Evolutionary conservation across 2,329 filamentous ascomycete species (phyloP), one percentile per base, ranked within the genome.

Genomic region (Coniochaeta prunicola): DNA sequence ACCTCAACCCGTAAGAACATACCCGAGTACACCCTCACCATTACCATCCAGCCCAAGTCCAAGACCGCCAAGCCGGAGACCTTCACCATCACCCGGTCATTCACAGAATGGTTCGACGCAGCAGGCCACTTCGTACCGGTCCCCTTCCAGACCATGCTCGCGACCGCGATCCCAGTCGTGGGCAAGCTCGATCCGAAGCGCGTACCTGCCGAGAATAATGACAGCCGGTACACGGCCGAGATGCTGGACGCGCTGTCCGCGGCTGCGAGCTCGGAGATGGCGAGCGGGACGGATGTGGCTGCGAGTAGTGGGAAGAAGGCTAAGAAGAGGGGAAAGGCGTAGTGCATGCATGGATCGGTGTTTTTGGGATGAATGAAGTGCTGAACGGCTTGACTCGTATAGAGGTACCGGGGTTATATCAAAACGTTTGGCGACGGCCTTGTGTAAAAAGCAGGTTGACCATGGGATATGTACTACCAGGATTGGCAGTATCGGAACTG

Each of bases 131-230:
- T 94, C 70, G 82, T 92, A 53, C 82, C 84, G 9, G 77, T 83
- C 64, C 90, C 90, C 6, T 92, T 94, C 74, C 90, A 94, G 79
- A 82, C 86, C 69, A 85, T 90, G 76, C 77, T 94, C 54, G 89
- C 89, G 12, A 81, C 80, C n/a, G 80, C 81, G 42, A 79, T 93
- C 3, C 82, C 86, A 1, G 69, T 82, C 33, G 80, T 93, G 61
- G 89, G 86, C 56, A 79, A 79, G 64, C 80, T 80, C 33, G 90
- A 93, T 66, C 81, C 86, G 38, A 82, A 82, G 70, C 78, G 80
- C 59, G 78, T 78, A n/a, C 58, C 71, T 2, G 64, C 69, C 40
- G 68, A 76, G 36, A 62, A 75, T 8, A 28, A 21, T 30, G 13
- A 28, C 6, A 50, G 62, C 5, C 60, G 62, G 8, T 73, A 73